These are phyloP conservation scores for Ascoidea asiatica DNA, from an alignment of 805 yeast genomes.

Conservation along the genomic window DNA sequence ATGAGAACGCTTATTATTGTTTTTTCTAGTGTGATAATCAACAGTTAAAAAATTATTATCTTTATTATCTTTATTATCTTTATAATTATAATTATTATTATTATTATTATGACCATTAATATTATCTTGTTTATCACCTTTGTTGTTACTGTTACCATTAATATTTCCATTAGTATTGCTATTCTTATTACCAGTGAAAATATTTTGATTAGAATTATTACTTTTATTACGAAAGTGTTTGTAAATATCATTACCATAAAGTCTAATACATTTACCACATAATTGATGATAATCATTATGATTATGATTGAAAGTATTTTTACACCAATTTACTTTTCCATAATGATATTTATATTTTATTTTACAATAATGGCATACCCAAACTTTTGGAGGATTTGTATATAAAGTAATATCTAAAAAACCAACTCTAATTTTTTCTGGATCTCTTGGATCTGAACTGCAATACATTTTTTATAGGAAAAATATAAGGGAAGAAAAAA, in stretches of 20 bases:
- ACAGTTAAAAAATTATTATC: too few relatives aligned
- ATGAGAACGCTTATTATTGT: slow-evolving; percentile 1
- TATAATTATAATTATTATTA: too few relatives aligned
- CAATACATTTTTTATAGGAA: too few relatives aligned
- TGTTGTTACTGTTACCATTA: not conserved
- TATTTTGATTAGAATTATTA: not conserved
- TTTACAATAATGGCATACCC: too few relatives aligned
- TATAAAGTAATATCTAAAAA: too few relatives aligned
- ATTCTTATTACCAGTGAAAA: not conserved
- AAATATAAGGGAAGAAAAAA: too few relatives aligned
- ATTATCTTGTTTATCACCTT: not conserved
- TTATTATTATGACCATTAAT: not conserved
- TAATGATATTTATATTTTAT: too few relatives aligned
- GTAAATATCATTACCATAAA: not conserved
- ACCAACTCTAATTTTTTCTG: too few relatives aligned
- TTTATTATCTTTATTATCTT: not conserved
- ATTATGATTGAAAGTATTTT: not conserved
- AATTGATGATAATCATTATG: not conserved
- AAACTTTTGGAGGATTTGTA: too few relatives aligned
- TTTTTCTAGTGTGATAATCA: not conserved
- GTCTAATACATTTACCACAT: not conserved
- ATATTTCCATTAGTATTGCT: not conserved
- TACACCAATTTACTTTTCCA: too few relatives aligned
- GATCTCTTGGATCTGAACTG: too few relatives aligned
- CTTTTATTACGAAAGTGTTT: not conserved